Evolutionary conservation across 2,329 filamentous ascomycete genomes (phyloP), one percentile per base, ranked within the genome.

Genomic region (Gaeumannomyces sp.): DNA sequence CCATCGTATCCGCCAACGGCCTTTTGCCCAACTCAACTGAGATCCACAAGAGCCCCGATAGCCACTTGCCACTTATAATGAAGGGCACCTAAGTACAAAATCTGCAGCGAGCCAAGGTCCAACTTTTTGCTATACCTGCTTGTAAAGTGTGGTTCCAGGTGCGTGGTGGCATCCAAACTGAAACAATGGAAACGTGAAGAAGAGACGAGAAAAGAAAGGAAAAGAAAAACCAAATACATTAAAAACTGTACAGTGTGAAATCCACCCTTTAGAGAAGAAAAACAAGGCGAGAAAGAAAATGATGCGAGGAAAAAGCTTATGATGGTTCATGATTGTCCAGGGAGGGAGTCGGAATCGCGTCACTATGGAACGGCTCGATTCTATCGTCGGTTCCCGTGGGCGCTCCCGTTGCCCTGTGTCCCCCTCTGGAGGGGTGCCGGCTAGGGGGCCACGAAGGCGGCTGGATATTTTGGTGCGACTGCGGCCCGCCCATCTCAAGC

Each of bases 401-500:
- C 27, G 61, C 27, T 31, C 38, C 45, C 35, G 50, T 33, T 58
- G 61, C 25, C 56, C 14, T 28, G 50, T 29, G n/a, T 63, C 19
- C 22, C 22, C 57, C 62, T 25, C 57, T 59, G 56, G 62, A 59
- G 53, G 53, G 29, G 31, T 62, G 60, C 22, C 38, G 45, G 38
- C 60, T 62, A 22, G 13, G 16, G 25, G 38, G 28, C 60, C 31
- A 27, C 31, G 28, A 28, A 38, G 28, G 25, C 27, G 14, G 33
- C 29, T 45, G 35, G 50, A 27, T 50, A 16, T 63, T 28, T 22
- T 45, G 59, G 13, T 45, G 25, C 27, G 33, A 27, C 27, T 35
- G 59, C 67, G 64, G 13, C 70, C 72, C 19, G 11, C 72, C 72
- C 45, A 72, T 72, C 60, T 76, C 72, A 16, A 64, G 59, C 64